phyloP scores from a whole-genome alignment of 352 stramenopile species.

The Globisporangium abappressorium region DNA sequence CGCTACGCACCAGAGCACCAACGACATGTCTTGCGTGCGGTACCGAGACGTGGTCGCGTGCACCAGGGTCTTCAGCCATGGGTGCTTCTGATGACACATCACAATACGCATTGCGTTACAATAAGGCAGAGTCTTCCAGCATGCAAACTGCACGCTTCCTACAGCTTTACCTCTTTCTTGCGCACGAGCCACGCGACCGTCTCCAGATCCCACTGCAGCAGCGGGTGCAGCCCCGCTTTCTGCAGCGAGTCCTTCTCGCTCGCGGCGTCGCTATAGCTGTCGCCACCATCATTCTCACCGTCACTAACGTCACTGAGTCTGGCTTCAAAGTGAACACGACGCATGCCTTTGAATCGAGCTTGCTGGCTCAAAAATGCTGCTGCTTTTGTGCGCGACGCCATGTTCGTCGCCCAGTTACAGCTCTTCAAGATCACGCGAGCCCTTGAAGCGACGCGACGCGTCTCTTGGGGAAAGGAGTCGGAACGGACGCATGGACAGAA shows the following conservation, averaged over 20 bases:
- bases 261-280: not conserved
- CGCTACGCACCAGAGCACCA: constrained; percentile 48
- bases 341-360: not conserved
- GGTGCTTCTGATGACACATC: constrained; percentile 15
- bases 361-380: not conserved
- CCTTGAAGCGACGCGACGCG: constrained; percentile 1
- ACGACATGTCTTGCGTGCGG: constrained; percentile 58
- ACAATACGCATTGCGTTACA: not conserved
- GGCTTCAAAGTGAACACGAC: not conserved
- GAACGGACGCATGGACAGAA: not conserved
- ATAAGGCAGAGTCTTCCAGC: not conserved
- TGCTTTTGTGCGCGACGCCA: not conserved
- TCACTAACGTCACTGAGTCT: too few species aligned
- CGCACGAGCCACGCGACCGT: constrained; percentile 34
- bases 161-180: constrained; percentile 32
- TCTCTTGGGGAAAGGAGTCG: not conserved
- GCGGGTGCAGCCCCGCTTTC: constrained; percentile 28
- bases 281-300: not conserved
- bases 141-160: not conserved
- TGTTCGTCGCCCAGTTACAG: not conserved
- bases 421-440: not conserved
- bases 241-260: not conserved
- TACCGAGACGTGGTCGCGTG: constrained; percentile 51
- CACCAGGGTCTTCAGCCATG: constrained; percentile 38
- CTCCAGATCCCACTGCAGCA: constrained; percentile 58